Evolutionary conservation across 148 eudicot species (phyloP), one percentile per base, ranked within the genome.

Genomic region (Limonium bicolor): DNA sequence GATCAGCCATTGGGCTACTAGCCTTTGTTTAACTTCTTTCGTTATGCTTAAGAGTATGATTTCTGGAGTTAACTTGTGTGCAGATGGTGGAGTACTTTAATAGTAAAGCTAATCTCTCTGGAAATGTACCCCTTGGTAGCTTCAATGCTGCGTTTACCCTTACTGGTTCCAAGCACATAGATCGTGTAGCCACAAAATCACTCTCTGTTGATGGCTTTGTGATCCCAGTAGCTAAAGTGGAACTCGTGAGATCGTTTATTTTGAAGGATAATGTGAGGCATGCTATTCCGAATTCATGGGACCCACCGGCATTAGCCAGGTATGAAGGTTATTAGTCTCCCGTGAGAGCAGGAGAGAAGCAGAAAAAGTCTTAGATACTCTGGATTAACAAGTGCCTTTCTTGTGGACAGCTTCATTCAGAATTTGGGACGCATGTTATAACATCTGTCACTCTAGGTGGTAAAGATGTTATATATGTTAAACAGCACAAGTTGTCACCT

Each of bases 71-170:
- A n/a, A n/a, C 48, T 9, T 54, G 49, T 48, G 20, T 55, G 56
- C 83, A 87, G 96, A 87, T 87, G 96, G 82, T 69, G 36, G 93
- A 74, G 38, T 73, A 69, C 53, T 76, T 73, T 62, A 87, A 87
- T 72, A 67, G 61, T 53, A 82, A 63, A 47, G 80, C 82, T 16
- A 65, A 70, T 56, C 61, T 87, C 37, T 53, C 68, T n/a, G 90
- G 65, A 23, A 53, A 53, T 27, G 44, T 66, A 41, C 90, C 96
- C 44, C 80, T 87, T 44, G 96, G 96, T 57, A 64, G 86, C 71
- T 87, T 87, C 78, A 87, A 76, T 68, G 72, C 82, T 59, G 90
- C 86, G 12, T 87, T 79, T 58, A 87, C 82, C 62, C 82, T 66
- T 57, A 76, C 90, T 36, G 86, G 94, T 40, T 73, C 80, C n/a